phyloP scores from a whole-genome alignment of 1,139 yeast genomes.

The Pichia sp. region DNA sequence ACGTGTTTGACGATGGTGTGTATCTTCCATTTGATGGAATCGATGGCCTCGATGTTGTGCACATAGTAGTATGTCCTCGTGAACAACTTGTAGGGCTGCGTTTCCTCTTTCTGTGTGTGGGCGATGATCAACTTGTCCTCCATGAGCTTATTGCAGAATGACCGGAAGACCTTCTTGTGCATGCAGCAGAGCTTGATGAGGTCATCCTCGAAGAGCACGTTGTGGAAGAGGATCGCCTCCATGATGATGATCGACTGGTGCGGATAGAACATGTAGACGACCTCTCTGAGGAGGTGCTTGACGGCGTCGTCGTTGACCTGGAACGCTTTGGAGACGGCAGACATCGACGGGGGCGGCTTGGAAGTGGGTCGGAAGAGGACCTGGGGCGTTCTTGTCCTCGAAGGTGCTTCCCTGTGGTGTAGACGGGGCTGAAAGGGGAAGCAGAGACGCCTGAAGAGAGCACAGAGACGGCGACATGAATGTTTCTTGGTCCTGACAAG shows the following conservation, averaged over 20 bases:
- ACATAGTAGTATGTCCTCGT: slow-evolving; percentile 81
- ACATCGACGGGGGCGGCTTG: slow-evolving; percentile 9
- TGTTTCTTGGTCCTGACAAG: too few species aligned
- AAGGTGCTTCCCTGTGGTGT: too few species aligned
- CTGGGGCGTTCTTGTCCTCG: too few species aligned
- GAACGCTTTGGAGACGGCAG: slow-evolving; percentile 16
- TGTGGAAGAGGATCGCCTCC: slow-evolving; percentile 87
- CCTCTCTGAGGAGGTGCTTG: slow-evolving; percentile 44
- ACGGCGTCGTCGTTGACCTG: slow-evolving; percentile 24
- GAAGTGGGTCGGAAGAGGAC: not conserved
- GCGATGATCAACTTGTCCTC: slow-evolving; percentile 72
- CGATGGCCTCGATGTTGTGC: slow-evolving; percentile 90
- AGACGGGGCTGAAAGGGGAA: too few species aligned
- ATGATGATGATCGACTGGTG: slow-evolving; percentile 77
- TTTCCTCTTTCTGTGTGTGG: slow-evolving; percentile 81
- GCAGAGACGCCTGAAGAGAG: too few species aligned
- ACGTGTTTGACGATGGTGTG: slow-evolving; percentile 76
- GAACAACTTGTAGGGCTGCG: slow-evolving; percentile 62
- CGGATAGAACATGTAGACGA: slow-evolving; percentile 82
- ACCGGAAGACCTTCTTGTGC: slow-evolving; percentile 80
- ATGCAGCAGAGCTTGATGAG: slow-evolving; percentile 74
- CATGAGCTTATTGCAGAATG: slow-evolving; percentile 72
- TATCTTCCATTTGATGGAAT: slow-evolving; percentile 93
- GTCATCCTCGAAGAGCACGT: slow-evolving; percentile 93
- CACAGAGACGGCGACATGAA: too few species aligned